Conservation (phyloP, 768 basidiomycete genomes). For the Brasilioporus rufonigricans region DNA sequence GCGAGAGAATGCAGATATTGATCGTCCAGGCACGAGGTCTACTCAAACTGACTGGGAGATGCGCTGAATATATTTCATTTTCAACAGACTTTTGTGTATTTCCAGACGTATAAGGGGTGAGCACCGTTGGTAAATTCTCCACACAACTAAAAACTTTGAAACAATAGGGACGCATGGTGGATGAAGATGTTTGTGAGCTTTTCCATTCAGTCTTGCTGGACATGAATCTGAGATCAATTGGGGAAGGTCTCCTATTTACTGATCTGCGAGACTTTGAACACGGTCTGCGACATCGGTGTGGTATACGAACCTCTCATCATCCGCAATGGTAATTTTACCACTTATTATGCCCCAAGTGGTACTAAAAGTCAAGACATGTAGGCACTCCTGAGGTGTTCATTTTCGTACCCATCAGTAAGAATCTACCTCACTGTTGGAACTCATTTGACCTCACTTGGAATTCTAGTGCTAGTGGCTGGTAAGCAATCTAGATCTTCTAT, state of each 20-base stretch:
- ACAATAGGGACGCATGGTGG: too few species aligned
- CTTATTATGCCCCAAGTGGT: background rate
- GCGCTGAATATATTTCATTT: too few species aligned
- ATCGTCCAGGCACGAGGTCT: too few species aligned
- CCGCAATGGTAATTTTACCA: conserved; percentile 38
- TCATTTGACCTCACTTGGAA: conserved; percentile 15
- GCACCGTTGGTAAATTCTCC: too few species aligned
- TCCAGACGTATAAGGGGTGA: too few species aligned
- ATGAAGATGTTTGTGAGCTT: too few species aligned
- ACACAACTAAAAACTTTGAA: too few species aligned
- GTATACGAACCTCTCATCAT: conserved; percentile 46
- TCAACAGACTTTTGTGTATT: background rate
- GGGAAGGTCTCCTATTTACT: conserved; percentile 30
- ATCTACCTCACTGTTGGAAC: background rate
- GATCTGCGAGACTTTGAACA: conserved; percentile 47
- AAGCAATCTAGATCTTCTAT: background rate
- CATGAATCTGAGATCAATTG: too few species aligned
- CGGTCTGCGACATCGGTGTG: conserved; percentile 44
- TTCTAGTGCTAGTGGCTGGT: conserved; percentile 13
- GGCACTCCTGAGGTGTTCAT: conserved; percentile 6
- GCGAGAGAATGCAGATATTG: too few species aligned
- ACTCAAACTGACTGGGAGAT: too few species aligned
- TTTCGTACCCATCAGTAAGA: background rate
- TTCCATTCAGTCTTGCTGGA: too few species aligned
- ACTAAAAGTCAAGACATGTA: conserved; percentile 24